Conservation (phyloP, 192 early-diverging fungal genomes). For the Pilobolus umbonatus region DNA sequence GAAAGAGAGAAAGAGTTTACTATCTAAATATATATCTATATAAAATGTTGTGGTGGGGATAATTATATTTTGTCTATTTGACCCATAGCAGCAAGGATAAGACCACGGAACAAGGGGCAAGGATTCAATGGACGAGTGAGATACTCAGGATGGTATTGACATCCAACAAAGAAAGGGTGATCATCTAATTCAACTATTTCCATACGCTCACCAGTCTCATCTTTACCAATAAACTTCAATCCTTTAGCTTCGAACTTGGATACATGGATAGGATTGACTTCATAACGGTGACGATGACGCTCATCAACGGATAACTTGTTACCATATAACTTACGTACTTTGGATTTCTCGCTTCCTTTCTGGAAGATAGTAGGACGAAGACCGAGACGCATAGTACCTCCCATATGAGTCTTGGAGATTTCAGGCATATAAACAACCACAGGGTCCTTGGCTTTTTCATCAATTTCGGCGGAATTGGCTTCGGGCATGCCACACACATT, state of each 20-base stretch:
- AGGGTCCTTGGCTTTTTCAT: constrained; percentile 58
- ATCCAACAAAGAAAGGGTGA: constrained; percentile 94
- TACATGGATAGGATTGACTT: constrained; percentile 90
- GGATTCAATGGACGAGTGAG: constrained; percentile 91
- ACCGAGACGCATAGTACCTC: constrained; percentile 97
- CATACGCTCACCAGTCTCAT: constrained; percentile 96
- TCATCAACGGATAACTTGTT: constrained; percentile 60
- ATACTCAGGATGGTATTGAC: constrained; percentile 98
- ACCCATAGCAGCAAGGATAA: constrained; percentile 81
- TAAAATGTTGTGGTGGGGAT: neutral
- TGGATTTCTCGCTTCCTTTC: constrained; percentile 55
- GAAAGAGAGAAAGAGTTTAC: neutral
- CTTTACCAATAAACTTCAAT: constrained; percentile 84
- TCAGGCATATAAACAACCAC: constrained; percentile 98
- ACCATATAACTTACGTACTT: constrained; percentile 67
- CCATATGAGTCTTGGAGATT: constrained; percentile 85
- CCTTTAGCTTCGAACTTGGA: constrained; percentile 73
- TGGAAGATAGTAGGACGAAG: constrained; percentile 80
- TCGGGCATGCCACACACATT: constrained; percentile 77
- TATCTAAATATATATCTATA: neutral
- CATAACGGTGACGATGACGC: constrained; percentile 97
- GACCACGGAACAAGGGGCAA: constrained; percentile 87
- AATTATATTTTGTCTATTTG: constrained; percentile 1
- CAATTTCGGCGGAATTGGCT: constrained; percentile 87
- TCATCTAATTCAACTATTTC: constrained; percentile 85